Evolutionary conservation across 148 eudicot genomes (phyloP).

Genomic region (Rhododendron ovatum): DNA sequence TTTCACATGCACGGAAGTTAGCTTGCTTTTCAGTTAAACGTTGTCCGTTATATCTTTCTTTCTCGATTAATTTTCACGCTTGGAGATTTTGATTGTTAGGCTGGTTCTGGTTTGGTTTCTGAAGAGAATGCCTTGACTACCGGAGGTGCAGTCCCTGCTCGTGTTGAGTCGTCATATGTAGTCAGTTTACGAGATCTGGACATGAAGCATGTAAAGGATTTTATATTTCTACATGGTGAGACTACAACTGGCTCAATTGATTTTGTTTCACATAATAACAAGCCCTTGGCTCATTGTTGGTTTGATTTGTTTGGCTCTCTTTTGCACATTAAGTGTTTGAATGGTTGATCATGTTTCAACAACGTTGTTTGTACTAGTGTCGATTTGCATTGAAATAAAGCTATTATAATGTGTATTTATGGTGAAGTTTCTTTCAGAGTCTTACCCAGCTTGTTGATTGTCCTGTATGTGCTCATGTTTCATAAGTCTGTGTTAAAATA

Average conservation of each 20-base stretch:
- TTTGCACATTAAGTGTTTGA: not conserved
- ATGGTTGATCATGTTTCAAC: not conserved
- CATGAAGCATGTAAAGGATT: slow-evolving; percentile 91
- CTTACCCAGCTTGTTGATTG: not conserved
- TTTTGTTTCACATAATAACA: not conserved
- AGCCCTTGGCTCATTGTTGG: not conserved
- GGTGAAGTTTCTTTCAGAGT: not conserved
- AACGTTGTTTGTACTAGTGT: not conserved
- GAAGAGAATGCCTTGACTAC: slow-evolving; percentile 58
- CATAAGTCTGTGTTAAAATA: not conserved
- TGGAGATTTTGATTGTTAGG: slow-evolving; percentile 41
- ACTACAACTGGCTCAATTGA: slow-evolving; percentile 3
- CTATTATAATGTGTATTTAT: not conserved
- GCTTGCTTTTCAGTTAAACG: not conserved
- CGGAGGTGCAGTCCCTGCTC: slow-evolving; percentile 61
- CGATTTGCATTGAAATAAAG: not conserved
- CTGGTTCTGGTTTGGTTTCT: slow-evolving; percentile 73
- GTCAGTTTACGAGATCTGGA: slow-evolving; percentile 72
- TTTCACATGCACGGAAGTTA: not conserved
- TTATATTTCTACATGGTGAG: slow-evolving; percentile 86
- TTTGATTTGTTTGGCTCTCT: not conserved
- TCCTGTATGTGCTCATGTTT: not conserved
- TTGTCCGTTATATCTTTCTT: not conserved
- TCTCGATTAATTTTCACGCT: not conserved
- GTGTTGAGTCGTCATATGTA: slow-evolving; percentile 77